Evolutionary conservation across 2,329 filamentous ascomycete species (phyloP).

Genomic region (Aspergillus sp.): DNA sequence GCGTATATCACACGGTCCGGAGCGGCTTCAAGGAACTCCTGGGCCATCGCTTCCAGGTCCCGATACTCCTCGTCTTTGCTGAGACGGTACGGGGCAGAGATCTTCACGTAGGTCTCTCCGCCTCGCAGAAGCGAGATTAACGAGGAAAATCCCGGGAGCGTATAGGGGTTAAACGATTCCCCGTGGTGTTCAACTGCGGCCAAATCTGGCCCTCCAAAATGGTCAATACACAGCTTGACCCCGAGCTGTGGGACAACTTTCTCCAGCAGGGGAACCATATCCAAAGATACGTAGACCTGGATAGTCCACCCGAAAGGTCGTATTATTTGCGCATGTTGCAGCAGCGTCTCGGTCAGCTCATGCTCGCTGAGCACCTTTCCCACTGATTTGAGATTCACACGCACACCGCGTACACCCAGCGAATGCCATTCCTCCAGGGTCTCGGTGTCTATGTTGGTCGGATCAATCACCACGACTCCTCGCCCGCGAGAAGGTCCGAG

Average conservation of each 20-base stretch:
- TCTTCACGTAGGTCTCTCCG: conserved; percentile 58
- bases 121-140: conserved; percentile 50
- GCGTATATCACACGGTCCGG: conserved; percentile 57
- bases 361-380: conserved; percentile 43
- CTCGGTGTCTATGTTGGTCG: conserved; percentile 37
- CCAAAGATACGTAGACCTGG: conserved; percentile 59
- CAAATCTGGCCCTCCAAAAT: conserved; percentile 57
- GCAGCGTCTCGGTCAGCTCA: conserved; percentile 48
- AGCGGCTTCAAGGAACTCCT: conserved; percentile 51
- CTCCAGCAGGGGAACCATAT: conserved; percentile 52
- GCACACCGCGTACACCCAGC: conserved; percentile 60
- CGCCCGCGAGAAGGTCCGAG: conserved; percentile 55
- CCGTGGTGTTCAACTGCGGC: conserved; percentile 8
- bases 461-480: conserved; percentile 60
- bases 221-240: conserved; percentile 60
- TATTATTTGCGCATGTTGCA: conserved; percentile 54
- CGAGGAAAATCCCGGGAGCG: conserved; percentile 52
- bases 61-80: conserved; percentile 47
- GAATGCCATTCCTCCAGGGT: conserved; percentile 57
- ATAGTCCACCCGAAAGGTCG: conserved; percentile 58
- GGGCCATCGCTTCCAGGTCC: conserved; percentile 52
- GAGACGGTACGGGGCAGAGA: conserved; percentile 61
- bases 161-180: conserved; percentile 43
- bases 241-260: conserved; percentile 51
- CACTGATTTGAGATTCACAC: conserved; percentile 60